Percentiles rank a stretch among this genome's conserved stretches.
These are phyloP conservation scores for Aphanomyces astaci DNA, from an alignment of 352 stramenopile species.

Conservation along the genomic window DNA sequence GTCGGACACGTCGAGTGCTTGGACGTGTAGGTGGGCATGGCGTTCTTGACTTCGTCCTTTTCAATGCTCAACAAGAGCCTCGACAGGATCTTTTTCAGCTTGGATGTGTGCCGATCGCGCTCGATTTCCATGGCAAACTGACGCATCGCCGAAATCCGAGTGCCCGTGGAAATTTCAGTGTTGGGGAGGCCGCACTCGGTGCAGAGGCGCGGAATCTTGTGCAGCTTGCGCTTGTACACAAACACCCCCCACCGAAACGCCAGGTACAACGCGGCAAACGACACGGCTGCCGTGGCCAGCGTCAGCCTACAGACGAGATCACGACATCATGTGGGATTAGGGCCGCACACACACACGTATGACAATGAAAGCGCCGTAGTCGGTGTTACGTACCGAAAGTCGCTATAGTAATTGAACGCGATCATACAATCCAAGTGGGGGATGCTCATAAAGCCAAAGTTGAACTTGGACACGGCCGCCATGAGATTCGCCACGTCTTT, in stretches of 20 bases:
- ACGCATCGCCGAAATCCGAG: background rate
- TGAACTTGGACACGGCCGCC: conserved; percentile 55
- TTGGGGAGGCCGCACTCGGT: conserved; percentile 4
- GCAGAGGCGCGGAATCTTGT: conserved; percentile 9
- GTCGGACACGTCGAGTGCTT: conserved; percentile 39
- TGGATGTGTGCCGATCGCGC: background rate
- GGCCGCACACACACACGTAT: too few relatives aligned
- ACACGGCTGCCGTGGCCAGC: conserved; percentile 33
- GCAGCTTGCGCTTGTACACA: conserved; percentile 14
- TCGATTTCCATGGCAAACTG: background rate
- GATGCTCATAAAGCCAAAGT: conserved; percentile 62
- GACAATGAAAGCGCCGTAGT: too few relatives aligned
- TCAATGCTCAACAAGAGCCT: background rate
- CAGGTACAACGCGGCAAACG: conserved; percentile 29
- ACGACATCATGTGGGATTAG: background rate
- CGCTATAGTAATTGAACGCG: conserved; percentile 51
- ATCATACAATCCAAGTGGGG: conserved; percentile 61
- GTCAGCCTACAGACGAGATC: conserved; percentile 42
- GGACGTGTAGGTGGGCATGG: background rate
- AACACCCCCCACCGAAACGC: background rate
- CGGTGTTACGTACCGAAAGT: conserved; percentile 39
- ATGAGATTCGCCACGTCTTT: conserved; percentile 48
- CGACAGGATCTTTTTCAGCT: background rate
- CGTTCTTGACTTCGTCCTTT: background rate
- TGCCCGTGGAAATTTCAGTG: background rate